Base-by-base conservation (phyloP, 768 basidiomycete genomes). In the Boletus coccyginus region DNA sequence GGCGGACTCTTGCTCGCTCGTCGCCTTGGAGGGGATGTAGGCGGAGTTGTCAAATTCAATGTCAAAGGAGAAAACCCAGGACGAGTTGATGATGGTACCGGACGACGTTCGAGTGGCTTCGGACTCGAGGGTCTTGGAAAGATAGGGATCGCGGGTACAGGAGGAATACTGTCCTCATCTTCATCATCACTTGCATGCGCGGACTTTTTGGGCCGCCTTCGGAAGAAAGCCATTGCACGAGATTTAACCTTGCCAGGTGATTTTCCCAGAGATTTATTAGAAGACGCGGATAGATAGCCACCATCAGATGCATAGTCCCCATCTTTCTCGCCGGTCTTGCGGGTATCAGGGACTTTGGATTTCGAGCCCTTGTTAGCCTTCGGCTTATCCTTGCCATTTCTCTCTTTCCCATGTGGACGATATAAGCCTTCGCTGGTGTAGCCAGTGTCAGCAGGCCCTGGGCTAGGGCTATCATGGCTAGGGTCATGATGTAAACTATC, bases 211-310 rank as follows among this genome's bases (percentile, higher is more conserved):
- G 59, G 39, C n/a, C 67, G 64, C 32, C 71, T 67, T 42, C 71
- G 63, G 55, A 71, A 71, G 61, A 71, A 71, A 19, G 70, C 63
- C 60, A 71, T 68, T 42, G 70, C 70, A 50, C 71, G 70, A 29
- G 70, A 66, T 53, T 64, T 71, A 11, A 67, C 60, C 21, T 56
- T 71, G 46, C 66, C 44, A 9, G 69, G 40, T 1, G 70, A 67
- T 48, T 71, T 70, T 44, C 63, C 61, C 47, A 52, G 68, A 6
- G 71, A 71, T 50, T 71, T 71, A 53, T 61, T 71, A 2, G 70
- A 71, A 46, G 70, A 73, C 3, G 67, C 69, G n/a, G 70, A 71
- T 41, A 71, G 65, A 49, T 71, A 71, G 2, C 70, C 70, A 3
- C 70, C 70, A 17, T 71, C 70, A 13, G 70, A 71, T 2, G 60